Evolutionary conservation across 2,329 filamentous ascomycete genomes (phyloP).

Genomic region (Dryadomyces quercus-mongolicae): DNA sequence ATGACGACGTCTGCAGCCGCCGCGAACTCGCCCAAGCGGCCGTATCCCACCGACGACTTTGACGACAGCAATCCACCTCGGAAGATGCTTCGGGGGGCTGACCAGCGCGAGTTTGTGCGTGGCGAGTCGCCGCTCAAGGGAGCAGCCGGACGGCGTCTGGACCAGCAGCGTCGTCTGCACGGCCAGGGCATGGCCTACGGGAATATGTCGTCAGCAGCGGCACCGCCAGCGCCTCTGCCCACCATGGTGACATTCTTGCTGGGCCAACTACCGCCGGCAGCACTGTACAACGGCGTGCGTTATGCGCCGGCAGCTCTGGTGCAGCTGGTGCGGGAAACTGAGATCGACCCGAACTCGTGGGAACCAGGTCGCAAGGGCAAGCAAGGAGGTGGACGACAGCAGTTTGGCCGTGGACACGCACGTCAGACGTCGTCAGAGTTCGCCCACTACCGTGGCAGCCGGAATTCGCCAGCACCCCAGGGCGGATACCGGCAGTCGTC

Average conservation of each 20-base stretch:
- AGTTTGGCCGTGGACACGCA: conserved; percentile 15
- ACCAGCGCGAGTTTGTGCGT: conserved; percentile 66
- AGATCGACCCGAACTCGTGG: conserved; percentile 47
- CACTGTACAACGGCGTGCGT: conserved; percentile 57
- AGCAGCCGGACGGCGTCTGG: conserved; percentile 71
- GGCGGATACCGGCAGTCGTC: conserved; percentile 40
- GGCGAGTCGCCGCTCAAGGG: conserved; percentile 92
- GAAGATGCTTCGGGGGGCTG: conserved; percentile 66
- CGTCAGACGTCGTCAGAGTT: conserved; percentile 32
- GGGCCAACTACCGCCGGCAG: conserved; percentile 61
- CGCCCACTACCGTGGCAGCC: conserved; percentile 10
- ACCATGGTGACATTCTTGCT: conserved; percentile 54
- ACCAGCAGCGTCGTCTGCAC: conserved; percentile 59
- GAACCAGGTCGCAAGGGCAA: conserved; percentile 22
- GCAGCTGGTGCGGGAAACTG: conserved; percentile 55
- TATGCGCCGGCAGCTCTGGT: conserved; percentile 64
- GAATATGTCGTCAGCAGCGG: conserved; percentile 18
- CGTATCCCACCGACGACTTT: conserved; percentile 58
- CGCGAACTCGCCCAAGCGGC: conserved; percentile 47
- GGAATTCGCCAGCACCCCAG: conserved; percentile 11
- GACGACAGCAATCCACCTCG: conserved; percentile 63
- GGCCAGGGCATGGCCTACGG: conserved; percentile 24
- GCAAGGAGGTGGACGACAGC: not conserved
- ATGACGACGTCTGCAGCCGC: conserved; percentile 13
- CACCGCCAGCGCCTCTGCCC: conserved; percentile 53